Percentiles rank a stretch among this genome's conserved stretches.
These are phyloP conservation scores for Didymosphaeria variabile DNA, from an alignment of 2,329 filamentous ascomycete species.

Conservation along the genomic window DNA sequence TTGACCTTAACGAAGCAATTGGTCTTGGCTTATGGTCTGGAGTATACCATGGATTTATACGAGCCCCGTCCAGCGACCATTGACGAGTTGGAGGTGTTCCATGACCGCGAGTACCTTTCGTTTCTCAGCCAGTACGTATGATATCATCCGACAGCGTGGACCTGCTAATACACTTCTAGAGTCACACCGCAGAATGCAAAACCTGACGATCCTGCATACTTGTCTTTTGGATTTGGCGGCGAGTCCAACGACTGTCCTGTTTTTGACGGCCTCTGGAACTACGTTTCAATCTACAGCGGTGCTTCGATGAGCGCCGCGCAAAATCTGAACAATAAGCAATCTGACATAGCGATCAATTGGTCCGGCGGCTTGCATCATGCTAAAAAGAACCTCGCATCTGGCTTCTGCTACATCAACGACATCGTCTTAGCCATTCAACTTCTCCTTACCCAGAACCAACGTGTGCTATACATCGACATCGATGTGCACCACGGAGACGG, in stretches of 20 bases:
- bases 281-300: conserved; percentile 92
- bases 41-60: conserved; percentile 96
- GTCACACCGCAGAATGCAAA: conserved; percentile 60
- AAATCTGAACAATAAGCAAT: conserved; percentile 85
- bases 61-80: conserved; percentile 83
- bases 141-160: not conserved
- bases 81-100: conserved; percentile 87
- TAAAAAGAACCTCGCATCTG: conserved; percentile 90
- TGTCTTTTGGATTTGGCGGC: conserved; percentile 83
- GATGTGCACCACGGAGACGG: conserved; percentile 93
- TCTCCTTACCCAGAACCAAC: conserved; percentile 80
- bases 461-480: conserved; percentile 94
- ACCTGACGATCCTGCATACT: conserved; percentile 52
- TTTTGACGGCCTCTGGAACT: conserved; percentile 94
- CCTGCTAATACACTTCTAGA: conserved; percentile 24
- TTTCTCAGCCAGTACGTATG: conserved; percentile 68
- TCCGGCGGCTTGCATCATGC: conserved; percentile 96
- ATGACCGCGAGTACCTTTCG: conserved; percentile 88
- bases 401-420: conserved; percentile 99
- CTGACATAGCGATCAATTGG: conserved; percentile 98
- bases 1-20: conserved; percentile 94
- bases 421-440: conserved; percentile 94
- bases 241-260: conserved; percentile 83
- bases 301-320: conserved; percentile 90
- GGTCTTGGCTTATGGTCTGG: conserved; percentile 93